These are phyloP conservation scores for Kandelia obovata DNA, from an alignment of 345 rosid genomes.

Conservation along the genomic window DNA sequence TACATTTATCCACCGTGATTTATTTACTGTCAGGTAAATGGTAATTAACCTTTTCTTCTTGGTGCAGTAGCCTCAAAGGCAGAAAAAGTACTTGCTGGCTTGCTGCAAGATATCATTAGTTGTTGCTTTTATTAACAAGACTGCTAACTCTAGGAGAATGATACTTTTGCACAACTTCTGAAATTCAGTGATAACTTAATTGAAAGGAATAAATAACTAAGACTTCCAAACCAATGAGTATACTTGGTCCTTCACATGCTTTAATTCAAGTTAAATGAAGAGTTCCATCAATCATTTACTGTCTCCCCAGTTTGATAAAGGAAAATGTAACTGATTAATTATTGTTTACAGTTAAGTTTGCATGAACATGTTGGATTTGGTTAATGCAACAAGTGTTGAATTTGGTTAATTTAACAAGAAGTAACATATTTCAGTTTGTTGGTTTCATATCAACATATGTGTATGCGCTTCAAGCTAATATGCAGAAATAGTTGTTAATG, in stretches of 20 bases:
- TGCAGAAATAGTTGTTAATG: no score
- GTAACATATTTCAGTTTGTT: no score
- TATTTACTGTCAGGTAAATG: no score
- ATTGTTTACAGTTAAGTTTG: not conserved
- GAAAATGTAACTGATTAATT: slow-evolving; percentile 3
- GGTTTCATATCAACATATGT: no score
- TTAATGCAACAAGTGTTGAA: no score
- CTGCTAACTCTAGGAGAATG: not conserved
- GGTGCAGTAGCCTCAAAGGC: not conserved
- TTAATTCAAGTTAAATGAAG: not conserved
- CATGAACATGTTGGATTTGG: no score
- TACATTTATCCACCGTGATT: not conserved
- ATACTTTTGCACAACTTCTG: slow-evolving; percentile 1
- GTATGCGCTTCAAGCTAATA: no score
- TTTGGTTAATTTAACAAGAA: no score
- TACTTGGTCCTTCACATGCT: not conserved
- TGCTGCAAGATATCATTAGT: not conserved
- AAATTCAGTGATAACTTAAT: slow-evolving; percentile 3
- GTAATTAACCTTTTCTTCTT: no score
- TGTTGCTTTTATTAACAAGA: not conserved
- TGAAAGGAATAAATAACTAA: not conserved
- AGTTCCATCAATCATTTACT: not conserved
- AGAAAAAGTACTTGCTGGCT: not conserved
- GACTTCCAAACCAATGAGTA: not conserved
- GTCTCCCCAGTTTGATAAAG: not conserved